Conservation (phyloP, 2,329 filamentous ascomycete species). For the Exophiala calicioides region DNA sequence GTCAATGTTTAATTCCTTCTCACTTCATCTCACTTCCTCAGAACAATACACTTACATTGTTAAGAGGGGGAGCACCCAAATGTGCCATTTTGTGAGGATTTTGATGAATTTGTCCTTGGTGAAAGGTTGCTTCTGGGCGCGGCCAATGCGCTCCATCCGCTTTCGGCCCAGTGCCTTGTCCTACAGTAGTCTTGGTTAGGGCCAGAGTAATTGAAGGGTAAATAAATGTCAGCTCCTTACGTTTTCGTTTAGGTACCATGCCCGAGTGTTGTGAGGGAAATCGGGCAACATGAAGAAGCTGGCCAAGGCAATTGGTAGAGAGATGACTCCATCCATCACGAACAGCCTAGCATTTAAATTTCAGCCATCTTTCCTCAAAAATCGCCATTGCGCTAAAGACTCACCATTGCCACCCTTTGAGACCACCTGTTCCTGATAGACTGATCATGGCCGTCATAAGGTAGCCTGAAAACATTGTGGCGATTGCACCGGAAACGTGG, state of each 20-base stretch:
- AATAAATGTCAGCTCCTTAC: slow-evolving; percentile 3
- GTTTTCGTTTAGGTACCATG: slow-evolving; percentile 37
- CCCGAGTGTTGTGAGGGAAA: slow-evolving; percentile 44
- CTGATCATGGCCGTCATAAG: slow-evolving; percentile 56
- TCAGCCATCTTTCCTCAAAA: background rate
- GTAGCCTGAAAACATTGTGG: slow-evolving; percentile 51
- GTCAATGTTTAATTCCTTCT: background rate
- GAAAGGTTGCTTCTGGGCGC: slow-evolving; percentile 6
- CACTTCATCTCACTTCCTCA: no score
- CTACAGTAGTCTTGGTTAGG: slow-evolving; percentile 20
- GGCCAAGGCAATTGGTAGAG: slow-evolving; percentile 45
- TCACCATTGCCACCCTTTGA: slow-evolving; percentile 55
- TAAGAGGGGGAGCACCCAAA: slow-evolving; percentile 17
- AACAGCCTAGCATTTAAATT: slow-evolving; percentile 34
- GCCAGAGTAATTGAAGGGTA: background rate
- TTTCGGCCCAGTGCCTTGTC: slow-evolving; percentile 49
- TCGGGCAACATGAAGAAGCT: slow-evolving; percentile 49
- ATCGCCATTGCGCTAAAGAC: background rate
- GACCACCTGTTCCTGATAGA: slow-evolving; percentile 51
- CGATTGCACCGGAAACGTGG: slow-evolving; percentile 49
- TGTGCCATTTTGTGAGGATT: slow-evolving; percentile 18
- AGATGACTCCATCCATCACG: slow-evolving; percentile 44
- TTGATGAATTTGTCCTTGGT: slow-evolving; percentile 12
- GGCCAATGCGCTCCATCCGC: slow-evolving; percentile 44
- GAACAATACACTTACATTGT: slow-evolving; percentile 7